These are phyloP conservation scores for Urochloa ruziziensis DNA, from an alignment of 176 grass and related monocot species.

Conservation along the genomic window DNA sequence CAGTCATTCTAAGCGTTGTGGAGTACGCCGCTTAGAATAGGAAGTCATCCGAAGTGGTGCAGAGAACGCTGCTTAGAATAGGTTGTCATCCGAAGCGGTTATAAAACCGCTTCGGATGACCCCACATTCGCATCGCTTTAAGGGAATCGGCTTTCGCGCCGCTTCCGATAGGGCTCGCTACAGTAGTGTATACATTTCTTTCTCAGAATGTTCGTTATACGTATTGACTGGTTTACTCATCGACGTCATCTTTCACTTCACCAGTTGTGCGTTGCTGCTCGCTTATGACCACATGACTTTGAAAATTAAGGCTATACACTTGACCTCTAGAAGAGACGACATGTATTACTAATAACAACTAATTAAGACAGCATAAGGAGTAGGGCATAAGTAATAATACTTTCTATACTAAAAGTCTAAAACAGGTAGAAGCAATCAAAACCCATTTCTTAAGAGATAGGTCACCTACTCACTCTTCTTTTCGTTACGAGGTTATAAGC, in stretches of 20 bases:
- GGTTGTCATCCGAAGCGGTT: too few relatives aligned
- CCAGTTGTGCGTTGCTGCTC: background rate
- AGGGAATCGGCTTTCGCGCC: too few relatives aligned
- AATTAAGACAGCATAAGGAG: background rate
- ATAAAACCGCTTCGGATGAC: too few relatives aligned
- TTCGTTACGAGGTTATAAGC: too few relatives aligned
- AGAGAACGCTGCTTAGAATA: too few relatives aligned
- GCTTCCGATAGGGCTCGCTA: too few relatives aligned
- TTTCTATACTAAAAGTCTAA: background rate
- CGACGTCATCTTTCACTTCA: background rate
- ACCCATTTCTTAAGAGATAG: background rate
- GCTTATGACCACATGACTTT: background rate
- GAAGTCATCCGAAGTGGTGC: too few relatives aligned
- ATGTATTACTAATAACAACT: background rate
- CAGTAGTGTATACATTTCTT: background rate
- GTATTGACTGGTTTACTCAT: conserved; percentile 3
- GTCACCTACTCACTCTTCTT: background rate
- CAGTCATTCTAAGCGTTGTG: too few relatives aligned
- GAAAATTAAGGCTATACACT: background rate
- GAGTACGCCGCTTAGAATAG: too few relatives aligned
- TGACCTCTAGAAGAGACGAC: background rate
- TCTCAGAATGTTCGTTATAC: background rate
- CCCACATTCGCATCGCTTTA: too few relatives aligned
- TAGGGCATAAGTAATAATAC: background rate
- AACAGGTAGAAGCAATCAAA: background rate